Conservation (phyloP, 2,329 filamentous ascomycete species). For the Teratosphaeria gauchensis region DNA sequence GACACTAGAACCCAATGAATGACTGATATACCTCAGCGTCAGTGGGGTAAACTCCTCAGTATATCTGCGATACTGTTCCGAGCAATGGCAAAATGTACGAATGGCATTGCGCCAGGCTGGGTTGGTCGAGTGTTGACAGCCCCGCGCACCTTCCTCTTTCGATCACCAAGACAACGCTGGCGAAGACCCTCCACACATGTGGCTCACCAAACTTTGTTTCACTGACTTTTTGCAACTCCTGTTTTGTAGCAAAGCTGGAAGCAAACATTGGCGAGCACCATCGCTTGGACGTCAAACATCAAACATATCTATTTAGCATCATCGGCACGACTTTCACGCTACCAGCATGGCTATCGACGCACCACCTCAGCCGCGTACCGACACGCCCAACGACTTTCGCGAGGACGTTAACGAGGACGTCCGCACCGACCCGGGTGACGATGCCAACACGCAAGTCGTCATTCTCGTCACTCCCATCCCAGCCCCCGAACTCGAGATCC, state of each 20-base stretch:
- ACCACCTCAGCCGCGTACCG: neutral
- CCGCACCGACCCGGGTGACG: neutral
- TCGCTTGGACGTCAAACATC: neutral
- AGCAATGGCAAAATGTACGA: neutral
- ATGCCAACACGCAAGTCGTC: neutral
- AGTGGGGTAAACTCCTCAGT: too few species aligned
- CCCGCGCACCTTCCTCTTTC: neutral
- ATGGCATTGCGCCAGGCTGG: neutral
- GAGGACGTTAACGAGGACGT: neutral
- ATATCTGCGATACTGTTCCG: too few species aligned
- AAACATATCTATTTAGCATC: neutral
- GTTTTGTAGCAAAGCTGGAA: neutral
- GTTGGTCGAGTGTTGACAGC: neutral
- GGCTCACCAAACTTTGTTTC: neutral
- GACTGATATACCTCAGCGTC: too few species aligned
- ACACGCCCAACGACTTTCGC: neutral
- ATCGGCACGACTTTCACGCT: neutral
- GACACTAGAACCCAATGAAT: too few species aligned
- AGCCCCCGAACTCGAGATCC: neutral
- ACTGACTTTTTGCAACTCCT: neutral
- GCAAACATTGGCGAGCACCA: neutral
- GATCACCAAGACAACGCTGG: neutral
- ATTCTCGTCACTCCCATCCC: neutral
- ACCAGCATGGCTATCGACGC: neutral
- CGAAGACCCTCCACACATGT: neutral